A percentile compares a stretch with the other conserved stretches of the same genome.
Conservation (phyloP, 1,284 basidiomycete genomes). For the Tilletia horrida region DNA sequence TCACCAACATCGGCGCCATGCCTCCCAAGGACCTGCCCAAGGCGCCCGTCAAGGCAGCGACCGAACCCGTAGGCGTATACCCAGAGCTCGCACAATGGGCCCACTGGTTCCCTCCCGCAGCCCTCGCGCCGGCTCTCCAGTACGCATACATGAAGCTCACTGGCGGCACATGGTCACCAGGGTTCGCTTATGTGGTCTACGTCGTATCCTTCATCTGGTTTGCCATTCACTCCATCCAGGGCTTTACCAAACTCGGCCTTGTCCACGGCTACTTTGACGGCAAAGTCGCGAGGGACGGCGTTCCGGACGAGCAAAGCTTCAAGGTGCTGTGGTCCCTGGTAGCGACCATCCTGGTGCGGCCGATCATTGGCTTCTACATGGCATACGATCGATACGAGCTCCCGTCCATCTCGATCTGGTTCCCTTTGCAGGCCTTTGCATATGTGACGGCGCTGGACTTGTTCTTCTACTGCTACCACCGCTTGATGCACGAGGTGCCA, state of each 20-base stretch:
- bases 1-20: constrained; percentile 6
- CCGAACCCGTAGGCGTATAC: constrained; percentile 3
- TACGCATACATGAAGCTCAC: constrained; percentile 19
- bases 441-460: constrained; percentile 41
- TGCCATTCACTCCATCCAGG: constrained; percentile 27
- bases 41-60: neutral
- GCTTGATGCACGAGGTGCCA: constrained; percentile 40
- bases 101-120: constrained; percentile 9
- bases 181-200: constrained; percentile 13
- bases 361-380: constrained; percentile 30
- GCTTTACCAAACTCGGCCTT: constrained; percentile 24
- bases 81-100: constrained; percentile 15
- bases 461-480: constrained; percentile 50
- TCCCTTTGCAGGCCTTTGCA: constrained; percentile 36
- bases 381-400: constrained; percentile 36
- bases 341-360: constrained; percentile 33
- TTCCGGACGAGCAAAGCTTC: constrained; percentile 30
- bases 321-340: constrained; percentile 34
- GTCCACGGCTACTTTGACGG: constrained; percentile 43
- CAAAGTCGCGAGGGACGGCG: constrained; percentile 31
- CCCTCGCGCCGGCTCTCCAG: neutral
- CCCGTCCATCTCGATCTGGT: constrained; percentile 29
- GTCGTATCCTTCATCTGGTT: constrained; percentile 30
- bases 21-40: constrained; percentile 6
- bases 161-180: constrained; percentile 1